These are phyloP conservation scores for Colletotrichum sp. DNA, from an alignment of 2,329 filamentous ascomycete genomes.

Conservation along the genomic window DNA sequence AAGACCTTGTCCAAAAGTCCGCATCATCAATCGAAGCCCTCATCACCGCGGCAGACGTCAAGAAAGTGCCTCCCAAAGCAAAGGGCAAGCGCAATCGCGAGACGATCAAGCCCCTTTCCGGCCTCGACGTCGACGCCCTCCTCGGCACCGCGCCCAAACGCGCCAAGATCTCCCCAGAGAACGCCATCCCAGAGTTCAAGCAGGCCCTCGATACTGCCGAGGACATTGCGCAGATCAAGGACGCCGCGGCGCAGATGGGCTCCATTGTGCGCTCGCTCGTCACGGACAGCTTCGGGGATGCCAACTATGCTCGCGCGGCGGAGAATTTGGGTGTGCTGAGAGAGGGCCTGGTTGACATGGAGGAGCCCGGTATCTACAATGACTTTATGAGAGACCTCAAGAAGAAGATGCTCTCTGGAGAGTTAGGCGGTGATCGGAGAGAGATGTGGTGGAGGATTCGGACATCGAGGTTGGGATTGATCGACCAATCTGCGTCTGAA, in stretches of 20 bases:
- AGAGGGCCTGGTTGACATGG: slow-evolving; percentile 75
- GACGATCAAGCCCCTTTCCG: slow-evolving; percentile 81
- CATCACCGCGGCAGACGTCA: slow-evolving; percentile 75
- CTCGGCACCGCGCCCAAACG: slow-evolving; percentile 61
- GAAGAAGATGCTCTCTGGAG: slow-evolving; percentile 68
- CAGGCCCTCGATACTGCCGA: slow-evolving; percentile 70
- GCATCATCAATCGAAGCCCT: slow-evolving; percentile 66
- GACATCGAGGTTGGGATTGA: slow-evolving; percentile 71
- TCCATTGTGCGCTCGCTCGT: slow-evolving; percentile 73
- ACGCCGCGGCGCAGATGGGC: slow-evolving; percentile 77
- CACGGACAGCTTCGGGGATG: slow-evolving; percentile 75
- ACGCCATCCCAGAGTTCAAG: slow-evolving; percentile 91
- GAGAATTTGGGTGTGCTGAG: slow-evolving; percentile 82
- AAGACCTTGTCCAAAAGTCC: slow-evolving; percentile 66
- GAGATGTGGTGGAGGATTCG: slow-evolving; percentile 85
- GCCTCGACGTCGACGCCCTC: slow-evolving; percentile 84
- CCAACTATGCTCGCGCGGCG: slow-evolving; percentile 74
- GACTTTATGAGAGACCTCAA: slow-evolving; percentile 75
- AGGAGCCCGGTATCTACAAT: slow-evolving; percentile 81
- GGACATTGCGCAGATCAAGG: slow-evolving; percentile 64
- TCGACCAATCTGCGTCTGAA: slow-evolving; percentile 68
- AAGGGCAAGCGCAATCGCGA: slow-evolving; percentile 77
- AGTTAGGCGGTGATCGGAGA: slow-evolving; percentile 76
- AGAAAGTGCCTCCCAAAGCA: slow-evolving; percentile 84
- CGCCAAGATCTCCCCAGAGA: slow-evolving; percentile 60